A percentile compares a stretch with the other conserved stretches of the same genome.
phyloP scores from a whole-genome alignment of 495 filamentous ascomycete species.

The Viridothelium virens region DNA sequence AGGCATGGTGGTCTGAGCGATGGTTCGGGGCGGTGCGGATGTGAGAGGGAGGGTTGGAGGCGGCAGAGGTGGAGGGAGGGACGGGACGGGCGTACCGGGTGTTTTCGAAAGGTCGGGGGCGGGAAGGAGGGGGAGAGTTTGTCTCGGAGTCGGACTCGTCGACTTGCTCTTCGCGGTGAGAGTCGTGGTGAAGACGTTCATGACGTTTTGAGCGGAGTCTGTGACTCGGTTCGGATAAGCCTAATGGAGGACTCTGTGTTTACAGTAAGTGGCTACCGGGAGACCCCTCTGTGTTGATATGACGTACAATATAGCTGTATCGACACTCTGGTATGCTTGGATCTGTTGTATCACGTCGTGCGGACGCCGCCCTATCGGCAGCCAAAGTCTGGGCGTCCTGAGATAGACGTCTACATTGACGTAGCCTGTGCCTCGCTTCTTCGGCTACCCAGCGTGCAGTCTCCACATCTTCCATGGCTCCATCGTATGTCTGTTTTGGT shows the following conservation, averaged over 20 bases:
- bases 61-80: background rate
- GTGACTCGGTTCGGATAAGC: constrained; percentile 1
- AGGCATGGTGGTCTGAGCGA: background rate
- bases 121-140: background rate
- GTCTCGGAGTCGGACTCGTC: background rate
- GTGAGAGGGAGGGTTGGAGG: background rate
- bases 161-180: background rate
- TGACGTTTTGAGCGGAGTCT: background rate
- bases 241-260: background rate
- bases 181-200: background rate
- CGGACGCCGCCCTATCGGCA: background rate
- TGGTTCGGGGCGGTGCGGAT: background rate
- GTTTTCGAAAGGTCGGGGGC: background rate
- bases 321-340: background rate
- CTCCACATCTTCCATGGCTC: background rate
- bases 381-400: background rate
- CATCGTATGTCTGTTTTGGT: background rate
- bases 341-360: background rate
- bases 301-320: constrained; percentile 10
- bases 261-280: background rate
- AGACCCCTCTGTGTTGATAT: background rate
- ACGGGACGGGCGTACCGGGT: background rate
- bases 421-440: background rate
- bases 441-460: background rate
- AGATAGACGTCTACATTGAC: background rate